Evolutionary conservation across 2,329 filamentous ascomycete genomes (phyloP), one percentile per base, ranked within the genome.

Genomic region (Ophiostoma quercus): DNA sequence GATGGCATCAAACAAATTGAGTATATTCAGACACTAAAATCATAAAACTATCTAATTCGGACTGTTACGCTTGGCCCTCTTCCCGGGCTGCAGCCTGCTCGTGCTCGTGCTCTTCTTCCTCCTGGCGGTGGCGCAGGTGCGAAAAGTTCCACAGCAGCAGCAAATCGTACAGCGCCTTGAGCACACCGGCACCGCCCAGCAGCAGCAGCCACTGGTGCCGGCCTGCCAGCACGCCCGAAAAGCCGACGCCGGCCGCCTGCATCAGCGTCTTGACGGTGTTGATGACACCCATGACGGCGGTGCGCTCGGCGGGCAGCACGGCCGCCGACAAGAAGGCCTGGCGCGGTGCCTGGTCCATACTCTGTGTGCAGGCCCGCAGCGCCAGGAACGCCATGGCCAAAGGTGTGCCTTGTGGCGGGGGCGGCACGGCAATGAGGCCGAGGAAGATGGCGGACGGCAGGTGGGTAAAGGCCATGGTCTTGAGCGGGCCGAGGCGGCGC

Each of bases 391-490:
- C 77, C 65, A 91, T 69, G 63, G 71, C 70, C 39, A 72, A 60
- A 12, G 51, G 63, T 29, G 72, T 70, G 67, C 71, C 32, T n/a
- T n/a, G 37, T 7, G 60, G 37, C 3, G 66, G 39, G 1, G 67
- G 66, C 7, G 71, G 68, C 1, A 75, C 25, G 1, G 75, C 74
- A 29, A 92, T 86, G 25, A 92, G 77, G 16, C 85, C 80, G 1
- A 92, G 82, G 73, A 88, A 88, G 34, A 92, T 78, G 8, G 89
- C 82, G 0, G 88, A 90, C 0, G 90, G 90, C 0, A 92, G 80
- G 74, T 92, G 89, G 0, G 89, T 91, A 75, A 91, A 90, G 9
- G 90, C 88, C 90, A 92, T 92, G 1, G 89, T 91, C 81, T 87
- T 75, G 73, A 74, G 73, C 74, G 4, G 74, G 6, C 86, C 86